Evolutionary conservation across 129 eudicot species (phyloP).

Genomic region (Tagetes patula): DNA sequence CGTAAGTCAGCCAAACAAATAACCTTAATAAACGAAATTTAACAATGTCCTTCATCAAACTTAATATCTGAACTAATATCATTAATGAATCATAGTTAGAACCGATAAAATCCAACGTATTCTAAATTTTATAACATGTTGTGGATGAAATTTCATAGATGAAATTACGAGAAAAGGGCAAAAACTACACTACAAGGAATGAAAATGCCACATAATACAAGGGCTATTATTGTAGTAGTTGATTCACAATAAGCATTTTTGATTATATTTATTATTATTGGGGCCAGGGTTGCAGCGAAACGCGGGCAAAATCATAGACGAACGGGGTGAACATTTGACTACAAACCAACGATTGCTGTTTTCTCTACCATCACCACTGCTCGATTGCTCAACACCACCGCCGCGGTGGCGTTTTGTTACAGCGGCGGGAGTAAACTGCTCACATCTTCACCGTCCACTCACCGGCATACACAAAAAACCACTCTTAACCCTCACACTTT

Average conservation of each 20-base stretch:
- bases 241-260: too few species aligned
- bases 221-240: not conserved
- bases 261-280: slow-evolving; percentile 14
- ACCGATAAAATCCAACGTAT: too few species aligned
- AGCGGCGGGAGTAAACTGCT: slow-evolving; percentile 26
- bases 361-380: slow-evolving; percentile 29
- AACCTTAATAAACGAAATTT: too few species aligned
- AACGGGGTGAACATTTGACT: slow-evolving; percentile 36
- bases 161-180: not conserved
- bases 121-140: not conserved
- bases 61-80: too few species aligned
- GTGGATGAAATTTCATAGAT: not conserved
- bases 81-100: too few species aligned
- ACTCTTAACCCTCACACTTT: slow-evolving; percentile 20
- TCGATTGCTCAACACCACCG: slow-evolving; percentile 32
- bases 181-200: not conserved
- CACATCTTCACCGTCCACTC: slow-evolving; percentile 4
- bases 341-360: slow-evolving; percentile 19
- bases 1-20: too few species aligned
- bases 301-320: slow-evolving; percentile 40
- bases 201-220: not conserved
- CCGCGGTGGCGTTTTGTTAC: slow-evolving; percentile 35
- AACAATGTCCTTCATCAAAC: too few species aligned
- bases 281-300: slow-evolving; percentile 35
- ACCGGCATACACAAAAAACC: slow-evolving; percentile 11